These are phyloP conservation scores for Crithidia sp. DNA, from an alignment of 208 protist genomes.

Conservation along the genomic window DNA sequence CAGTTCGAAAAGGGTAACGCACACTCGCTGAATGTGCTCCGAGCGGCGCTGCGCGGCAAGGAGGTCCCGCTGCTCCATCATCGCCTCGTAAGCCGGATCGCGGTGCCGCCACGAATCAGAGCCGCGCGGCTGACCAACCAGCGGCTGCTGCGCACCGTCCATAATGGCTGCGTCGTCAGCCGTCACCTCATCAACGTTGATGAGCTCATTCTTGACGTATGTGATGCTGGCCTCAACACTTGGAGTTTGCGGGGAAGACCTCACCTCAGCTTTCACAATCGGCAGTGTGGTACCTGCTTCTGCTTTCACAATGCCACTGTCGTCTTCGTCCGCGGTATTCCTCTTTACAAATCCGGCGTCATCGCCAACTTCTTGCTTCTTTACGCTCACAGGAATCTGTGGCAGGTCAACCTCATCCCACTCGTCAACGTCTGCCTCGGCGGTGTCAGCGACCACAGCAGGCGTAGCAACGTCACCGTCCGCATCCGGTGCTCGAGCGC, in stretches of 20 bases:
- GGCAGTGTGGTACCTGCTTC: background rate
- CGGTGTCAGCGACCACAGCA: constrained; percentile 7
- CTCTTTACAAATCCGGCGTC: constrained; percentile 29
- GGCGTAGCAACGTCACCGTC: background rate
- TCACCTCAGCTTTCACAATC: constrained; percentile 4
- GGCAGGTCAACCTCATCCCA: constrained; percentile 87
- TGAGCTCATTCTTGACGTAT: constrained; percentile 35
- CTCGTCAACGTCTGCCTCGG: constrained; percentile 66
- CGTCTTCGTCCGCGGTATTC: constrained; percentile 25
- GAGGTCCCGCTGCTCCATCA: constrained; percentile 78
- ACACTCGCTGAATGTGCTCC: constrained; percentile 74
- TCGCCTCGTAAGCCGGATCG: constrained; percentile 71
- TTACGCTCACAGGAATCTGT: constrained; percentile 9
- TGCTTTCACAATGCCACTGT: constrained; percentile 4
- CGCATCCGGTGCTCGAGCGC: constrained; percentile 7
- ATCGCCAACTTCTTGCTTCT: constrained; percentile 39
- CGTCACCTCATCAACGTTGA: constrained; percentile 30
- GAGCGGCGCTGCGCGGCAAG: constrained; percentile 75
- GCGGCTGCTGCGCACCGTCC: constrained; percentile 54
- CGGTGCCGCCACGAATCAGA: constrained; percentile 46
- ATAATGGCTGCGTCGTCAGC: constrained; percentile 26
- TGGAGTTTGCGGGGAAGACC: background rate
- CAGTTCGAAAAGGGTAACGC: constrained; percentile 45
- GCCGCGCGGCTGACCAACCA: constrained; percentile 51
- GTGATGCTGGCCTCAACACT: background rate